Conservation (phyloP, 495 filamentous ascomycete species). For the Entonaema liquescens region DNA sequence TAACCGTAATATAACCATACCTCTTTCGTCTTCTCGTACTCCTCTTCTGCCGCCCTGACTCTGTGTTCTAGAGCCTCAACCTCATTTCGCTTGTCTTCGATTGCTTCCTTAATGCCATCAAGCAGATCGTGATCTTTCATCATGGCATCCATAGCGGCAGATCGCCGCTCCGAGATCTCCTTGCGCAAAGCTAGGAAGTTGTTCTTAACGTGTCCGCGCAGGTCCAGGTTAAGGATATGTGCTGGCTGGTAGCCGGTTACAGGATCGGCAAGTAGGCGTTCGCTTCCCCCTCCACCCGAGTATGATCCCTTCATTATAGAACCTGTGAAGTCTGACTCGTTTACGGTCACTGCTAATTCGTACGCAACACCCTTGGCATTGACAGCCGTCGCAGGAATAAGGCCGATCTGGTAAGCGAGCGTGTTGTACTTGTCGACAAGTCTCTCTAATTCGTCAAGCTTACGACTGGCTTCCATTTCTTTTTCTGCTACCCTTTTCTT, state of each 20-base stretch:
- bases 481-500: constrained; percentile 83
- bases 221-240: constrained; percentile 84
- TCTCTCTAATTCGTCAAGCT: constrained; percentile 88
- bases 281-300: constrained; percentile 53
- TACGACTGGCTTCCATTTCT: constrained; percentile 80
- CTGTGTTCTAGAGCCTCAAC: constrained; percentile 90
- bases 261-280: constrained; percentile 79
- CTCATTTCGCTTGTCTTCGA: constrained; percentile 92
- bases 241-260: constrained; percentile 88
- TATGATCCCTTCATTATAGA: constrained; percentile 71
- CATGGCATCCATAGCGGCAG: constrained; percentile 81
- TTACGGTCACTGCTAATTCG: constrained; percentile 77
- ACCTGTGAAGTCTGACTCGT: constrained; percentile 74
- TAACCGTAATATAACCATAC: constrained; percentile 42
- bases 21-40: constrained; percentile 94
- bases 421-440: constrained; percentile 90
- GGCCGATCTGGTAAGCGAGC: constrained; percentile 87
- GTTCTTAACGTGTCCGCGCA: constrained; percentile 80
- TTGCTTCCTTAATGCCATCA: constrained; percentile 90
- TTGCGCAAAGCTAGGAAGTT: constrained; percentile 80
- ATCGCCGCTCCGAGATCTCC: constrained; percentile 86
- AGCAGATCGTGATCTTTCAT: constrained; percentile 91
- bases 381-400: constrained; percentile 82
- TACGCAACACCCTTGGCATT: constrained; percentile 87
- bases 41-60: constrained; percentile 84